Percentiles rank a stretch among this genome's conserved stretches.
phyloP scores from a whole-genome alignment of 106 monocot genomes.

The Hemerocallis citrina region DNA sequence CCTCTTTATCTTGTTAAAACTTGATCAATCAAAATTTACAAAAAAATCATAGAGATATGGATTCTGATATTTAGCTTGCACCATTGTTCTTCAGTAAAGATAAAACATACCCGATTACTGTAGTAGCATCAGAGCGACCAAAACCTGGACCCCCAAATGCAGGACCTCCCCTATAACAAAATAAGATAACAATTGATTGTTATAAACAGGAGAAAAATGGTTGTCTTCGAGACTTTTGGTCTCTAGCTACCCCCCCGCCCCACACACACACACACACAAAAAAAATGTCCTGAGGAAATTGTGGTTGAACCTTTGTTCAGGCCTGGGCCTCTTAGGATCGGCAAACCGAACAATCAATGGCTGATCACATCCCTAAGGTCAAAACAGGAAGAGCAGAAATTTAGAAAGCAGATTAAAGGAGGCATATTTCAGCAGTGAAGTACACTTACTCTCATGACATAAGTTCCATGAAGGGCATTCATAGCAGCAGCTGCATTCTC shows the following conservation, averaged over 20 bases:
- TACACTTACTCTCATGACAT: slow-evolving; percentile 68
- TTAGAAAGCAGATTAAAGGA: slow-evolving; percentile 1
- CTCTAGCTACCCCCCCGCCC: no score
- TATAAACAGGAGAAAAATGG: neutral
- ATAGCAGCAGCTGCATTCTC: slow-evolving; percentile 84
- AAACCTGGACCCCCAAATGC: slow-evolving; percentile 95
- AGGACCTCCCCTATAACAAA: slow-evolving; percentile 62
- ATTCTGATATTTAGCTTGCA: neutral
- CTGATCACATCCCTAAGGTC: slow-evolving; percentile 84
- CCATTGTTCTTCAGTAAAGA: neutral
- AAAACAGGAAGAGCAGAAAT: slow-evolving; percentile 5
- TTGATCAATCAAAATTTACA: no score
- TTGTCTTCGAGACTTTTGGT: no score
- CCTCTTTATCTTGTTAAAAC: no score
- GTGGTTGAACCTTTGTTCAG: slow-evolving; percentile 59
- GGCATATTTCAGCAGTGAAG: neutral
- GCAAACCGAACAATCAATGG: slow-evolving; percentile 96
- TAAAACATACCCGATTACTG: slow-evolving; percentile 39
- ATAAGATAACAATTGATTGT: neutral
- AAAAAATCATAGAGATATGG: no score
- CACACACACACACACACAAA: no score
- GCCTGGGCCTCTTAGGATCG: slow-evolving; percentile 92
- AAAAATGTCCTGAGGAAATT: no score
- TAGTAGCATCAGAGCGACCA: slow-evolving; percentile 66
- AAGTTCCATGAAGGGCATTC: slow-evolving; percentile 76